Conservation (phyloP, 805 yeast species). For the Yarrowia alimentaria region DNA sequence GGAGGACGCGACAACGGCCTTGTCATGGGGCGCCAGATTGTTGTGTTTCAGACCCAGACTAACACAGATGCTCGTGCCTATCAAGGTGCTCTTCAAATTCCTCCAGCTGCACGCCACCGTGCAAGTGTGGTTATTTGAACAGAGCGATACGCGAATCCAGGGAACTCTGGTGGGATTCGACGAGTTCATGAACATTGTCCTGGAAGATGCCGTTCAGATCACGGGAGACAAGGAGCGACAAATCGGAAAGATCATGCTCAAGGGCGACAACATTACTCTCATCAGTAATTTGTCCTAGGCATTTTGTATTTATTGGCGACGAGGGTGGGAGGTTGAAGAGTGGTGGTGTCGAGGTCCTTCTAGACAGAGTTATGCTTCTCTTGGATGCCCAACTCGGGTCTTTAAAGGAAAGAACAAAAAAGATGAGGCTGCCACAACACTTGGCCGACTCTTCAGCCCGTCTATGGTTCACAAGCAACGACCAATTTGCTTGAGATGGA, state of each 20-base stretch:
- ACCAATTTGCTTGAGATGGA: no score
- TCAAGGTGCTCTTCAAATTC: conserved; percentile 82
- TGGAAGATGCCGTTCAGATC: conserved; percentile 64
- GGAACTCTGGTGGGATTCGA: conserved; percentile 92
- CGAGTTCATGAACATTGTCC: conserved; percentile 88
- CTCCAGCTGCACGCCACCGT: conserved; percentile 80
- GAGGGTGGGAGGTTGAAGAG: no score
- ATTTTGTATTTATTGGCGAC: no score
- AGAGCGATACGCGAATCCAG: conserved; percentile 68
- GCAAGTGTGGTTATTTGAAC: conserved; percentile 87
- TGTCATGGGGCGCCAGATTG: no score
- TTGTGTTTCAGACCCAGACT: conserved; percentile 11
- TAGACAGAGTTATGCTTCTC: no score
- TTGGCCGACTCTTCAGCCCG: no score
- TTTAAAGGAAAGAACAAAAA: no score
- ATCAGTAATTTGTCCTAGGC: conserved; percentile 44
- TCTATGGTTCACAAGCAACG: no score
- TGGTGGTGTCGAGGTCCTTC: no score
- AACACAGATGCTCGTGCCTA: conserved; percentile 73
- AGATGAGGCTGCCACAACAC: no score
- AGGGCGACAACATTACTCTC: conserved; percentile 91
- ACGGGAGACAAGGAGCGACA: conserved; percentile 49
- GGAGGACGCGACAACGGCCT: no score
- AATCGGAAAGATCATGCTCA: conserved; percentile 61
- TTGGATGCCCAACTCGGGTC: no score